phyloP scores from a whole-genome alignment of 768 basidiomycete genomes.

The Macrolepiota fuliginosa region DNA sequence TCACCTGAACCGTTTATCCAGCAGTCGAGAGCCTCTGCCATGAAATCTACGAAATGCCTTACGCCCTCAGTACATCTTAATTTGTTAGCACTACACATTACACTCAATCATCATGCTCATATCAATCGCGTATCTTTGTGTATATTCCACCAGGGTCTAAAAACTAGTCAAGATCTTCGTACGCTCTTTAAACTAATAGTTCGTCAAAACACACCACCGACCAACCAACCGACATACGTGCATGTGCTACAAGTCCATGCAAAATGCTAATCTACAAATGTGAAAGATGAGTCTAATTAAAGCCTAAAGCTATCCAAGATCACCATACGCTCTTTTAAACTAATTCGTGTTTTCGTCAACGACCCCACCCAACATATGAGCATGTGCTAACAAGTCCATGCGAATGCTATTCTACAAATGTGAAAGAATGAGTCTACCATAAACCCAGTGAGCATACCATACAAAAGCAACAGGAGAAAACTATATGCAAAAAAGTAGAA shows the following conservation, averaged over 20 bases:
- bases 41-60: slow-evolving; percentile 23
- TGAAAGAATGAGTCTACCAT: not conserved
- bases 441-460: slow-evolving; percentile 4
- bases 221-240: no score
- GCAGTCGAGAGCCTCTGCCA: slow-evolving; percentile 76
- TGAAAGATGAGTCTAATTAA: no score
- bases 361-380: not conserved
- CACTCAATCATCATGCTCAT: not conserved
- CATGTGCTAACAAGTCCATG: slow-evolving; percentile 8
- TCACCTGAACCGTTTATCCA: slow-evolving; percentile 82
- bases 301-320: no score
- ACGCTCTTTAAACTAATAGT: no score
- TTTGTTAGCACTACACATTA: not conserved
- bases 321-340: not conserved
- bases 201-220: no score
- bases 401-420: slow-evolving; percentile 5
- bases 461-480: not conserved
- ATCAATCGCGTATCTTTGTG: no score
- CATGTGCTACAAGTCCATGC: no score
- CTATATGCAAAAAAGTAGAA: not conserved
- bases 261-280: no score
- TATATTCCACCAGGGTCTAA: no score
- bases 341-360: not conserved
- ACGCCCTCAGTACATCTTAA: not conserved
- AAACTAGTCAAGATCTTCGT: no score